phyloP scores from a whole-genome alignment of 257 asterid species.

The Marsdenia floribunda region DNA sequence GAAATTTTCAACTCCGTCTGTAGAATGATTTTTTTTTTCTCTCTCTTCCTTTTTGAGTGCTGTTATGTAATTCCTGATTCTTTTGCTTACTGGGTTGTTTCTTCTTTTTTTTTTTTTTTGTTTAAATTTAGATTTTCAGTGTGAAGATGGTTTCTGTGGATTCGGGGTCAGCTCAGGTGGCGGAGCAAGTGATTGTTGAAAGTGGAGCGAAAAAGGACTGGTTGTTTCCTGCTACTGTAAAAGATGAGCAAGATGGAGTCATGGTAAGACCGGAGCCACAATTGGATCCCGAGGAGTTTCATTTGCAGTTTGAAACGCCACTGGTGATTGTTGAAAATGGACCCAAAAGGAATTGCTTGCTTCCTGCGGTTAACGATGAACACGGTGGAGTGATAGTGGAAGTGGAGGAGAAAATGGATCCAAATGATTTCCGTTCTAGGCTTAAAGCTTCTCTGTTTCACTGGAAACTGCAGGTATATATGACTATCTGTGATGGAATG shows the following conservation, averaged over 20 bases:
- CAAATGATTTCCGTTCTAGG: conserved; percentile 31
- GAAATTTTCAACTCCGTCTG: neutral
- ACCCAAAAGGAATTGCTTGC: conserved; percentile 25
- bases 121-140: neutral
- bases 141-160: neutral
- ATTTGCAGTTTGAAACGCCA: conserved; percentile 37
- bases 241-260: conserved; percentile 59
- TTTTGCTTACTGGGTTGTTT: neutral
- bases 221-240: conserved; percentile 43
- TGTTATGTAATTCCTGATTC: neutral
- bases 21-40: neutral
- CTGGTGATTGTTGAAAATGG: conserved; percentile 31
- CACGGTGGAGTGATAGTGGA: conserved; percentile 62
- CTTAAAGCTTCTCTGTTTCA: conserved; percentile 44
- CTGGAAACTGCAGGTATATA: conserved; percentile 66
- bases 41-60: neutral
- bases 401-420: conserved; percentile 51
- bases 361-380: conserved; percentile 50
- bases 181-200: conserved; percentile 15
- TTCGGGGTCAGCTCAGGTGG: neutral
- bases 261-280: conserved; percentile 47
- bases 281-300: conserved; percentile 42
- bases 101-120: neutral
- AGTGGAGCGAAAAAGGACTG: conserved; percentile 24
- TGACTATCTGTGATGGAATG: no score